Evolutionary conservation across 2,329 filamentous ascomycete species (phyloP).

Genomic region (Claviceps africana): DNA sequence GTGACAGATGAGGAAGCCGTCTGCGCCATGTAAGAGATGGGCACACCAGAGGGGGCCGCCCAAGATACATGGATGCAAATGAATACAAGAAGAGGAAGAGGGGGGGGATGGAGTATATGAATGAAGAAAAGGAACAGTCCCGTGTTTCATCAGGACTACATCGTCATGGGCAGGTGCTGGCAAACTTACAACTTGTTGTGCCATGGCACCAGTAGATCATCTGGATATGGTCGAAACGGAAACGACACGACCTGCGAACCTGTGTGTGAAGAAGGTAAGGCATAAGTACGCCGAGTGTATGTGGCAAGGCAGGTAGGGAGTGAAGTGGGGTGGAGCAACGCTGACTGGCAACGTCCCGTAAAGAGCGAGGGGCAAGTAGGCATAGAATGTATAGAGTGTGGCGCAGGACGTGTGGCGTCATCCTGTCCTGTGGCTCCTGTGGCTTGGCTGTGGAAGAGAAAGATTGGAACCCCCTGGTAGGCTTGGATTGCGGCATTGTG

Average conservation of each 20-base stretch:
- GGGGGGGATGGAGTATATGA: background rate
- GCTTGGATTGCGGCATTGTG: too few species aligned
- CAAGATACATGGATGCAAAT: background rate
- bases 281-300: slow-evolving; percentile 3
- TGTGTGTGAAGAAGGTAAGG: slow-evolving; percentile 14
- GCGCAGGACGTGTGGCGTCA: too few species aligned
- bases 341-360: background rate
- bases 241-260: slow-evolving; percentile 15
- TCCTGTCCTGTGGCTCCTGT: too few species aligned
- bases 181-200: slow-evolving; percentile 24
- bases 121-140: background rate
- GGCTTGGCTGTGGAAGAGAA: too few species aligned
- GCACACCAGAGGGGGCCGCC: background rate
- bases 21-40: slow-evolving; percentile 1
- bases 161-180: background rate
- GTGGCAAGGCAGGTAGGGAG: background rate
- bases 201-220: slow-evolving; percentile 24
- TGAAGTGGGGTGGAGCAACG: background rate
- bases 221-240: slow-evolving; percentile 20
- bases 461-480: too few species aligned
- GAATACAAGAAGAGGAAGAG: slow-evolving; percentile 1
- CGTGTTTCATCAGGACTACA: too few species aligned
- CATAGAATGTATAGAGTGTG: too few species aligned
- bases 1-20: background rate
- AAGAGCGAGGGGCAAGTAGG: too few species aligned